Evolutionary conservation across 2,329 filamentous ascomycete genomes (phyloP), one percentile per base, ranked within the genome.

Genomic region (Epichloe sibirici): DNA sequence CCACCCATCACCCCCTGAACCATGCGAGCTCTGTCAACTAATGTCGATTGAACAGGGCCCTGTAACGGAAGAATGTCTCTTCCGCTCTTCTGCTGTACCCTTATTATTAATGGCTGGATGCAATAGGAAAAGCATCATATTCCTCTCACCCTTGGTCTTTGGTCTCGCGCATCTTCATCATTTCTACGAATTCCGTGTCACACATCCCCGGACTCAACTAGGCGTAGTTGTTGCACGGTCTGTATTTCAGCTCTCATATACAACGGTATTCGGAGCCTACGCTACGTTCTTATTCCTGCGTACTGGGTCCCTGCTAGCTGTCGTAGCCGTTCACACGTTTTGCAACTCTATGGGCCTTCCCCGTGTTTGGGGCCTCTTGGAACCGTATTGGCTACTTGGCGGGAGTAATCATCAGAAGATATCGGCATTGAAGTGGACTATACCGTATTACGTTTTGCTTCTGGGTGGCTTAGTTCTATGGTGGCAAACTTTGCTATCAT

Each of bases 341-440:
- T 98, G 93, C 72, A 98, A 98, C 65, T 86, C 80, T 72, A 87
- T 90, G 77, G 93, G 93, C 7, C 72, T 97, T 48, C 93, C 93
- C 23, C 79, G 90, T 6, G 70, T 97, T 54, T 95, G 87, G 83
- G 91, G 93, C 1, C 74, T 79, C 8, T 80, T 96, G 3, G 79
- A 83, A 60, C 78, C 72, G 12, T 65, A 71, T 51, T 74, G 71
- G 71, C 53, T 70, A 44, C 54, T 42, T 52, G 57, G 56, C 21
- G 52, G 44, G 4, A 59, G 61, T 37, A 44, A 44, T 52, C 62
- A 60, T 57, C 59, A 53, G 57, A 60, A 51, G 34, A 55, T 46
- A 13, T 55, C 58, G 3, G 57, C 56, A 7, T 57, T 58, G 58
- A 61, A 65, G 40, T 95, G 87, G 87, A 91, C 87, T 0, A 67